phyloP scores from a whole-genome alignment of 2,329 filamentous ascomycete genomes.

The Orbilia javanica region DNA sequence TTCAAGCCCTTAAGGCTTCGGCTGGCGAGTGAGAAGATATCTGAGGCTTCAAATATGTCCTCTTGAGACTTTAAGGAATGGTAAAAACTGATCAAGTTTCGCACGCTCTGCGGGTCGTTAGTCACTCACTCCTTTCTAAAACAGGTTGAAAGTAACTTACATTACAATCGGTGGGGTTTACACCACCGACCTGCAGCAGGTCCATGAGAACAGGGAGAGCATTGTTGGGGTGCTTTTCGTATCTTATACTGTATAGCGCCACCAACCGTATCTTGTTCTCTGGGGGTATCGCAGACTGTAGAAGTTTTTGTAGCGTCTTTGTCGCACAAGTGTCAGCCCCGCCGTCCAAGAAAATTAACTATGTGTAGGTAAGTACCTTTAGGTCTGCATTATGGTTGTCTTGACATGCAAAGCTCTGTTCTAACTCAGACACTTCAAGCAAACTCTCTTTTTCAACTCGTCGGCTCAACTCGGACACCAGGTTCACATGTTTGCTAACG shows the following conservation, averaged over 20 bases:
- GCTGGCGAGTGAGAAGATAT: conserved; percentile 89
- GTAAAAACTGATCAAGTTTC: conserved; percentile 86
- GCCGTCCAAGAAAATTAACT: not conserved
- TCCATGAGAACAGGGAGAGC: conserved; percentile 87
- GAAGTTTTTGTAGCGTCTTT: conserved; percentile 84
- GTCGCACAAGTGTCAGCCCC: not conserved
- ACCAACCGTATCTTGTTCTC: conserved; percentile 91
- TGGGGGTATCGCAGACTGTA: conserved; percentile 81
- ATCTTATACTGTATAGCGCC: conserved; percentile 93
- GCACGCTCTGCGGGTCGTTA: conserved; percentile 68
- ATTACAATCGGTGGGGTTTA: conserved; percentile 79
- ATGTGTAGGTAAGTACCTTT: conserved; percentile 73
- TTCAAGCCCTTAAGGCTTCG: conserved; percentile 94
- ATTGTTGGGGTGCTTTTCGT: conserved; percentile 87
- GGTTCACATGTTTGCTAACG: conserved; percentile 96
- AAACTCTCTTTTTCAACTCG: conserved; percentile 86
- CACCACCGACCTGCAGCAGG: conserved; percentile 85
- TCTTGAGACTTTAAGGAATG: conserved; percentile 79
- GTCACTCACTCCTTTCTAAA: not conserved
- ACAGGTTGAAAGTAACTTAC: conserved; percentile 22
- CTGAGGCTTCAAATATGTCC: conserved; percentile 90
- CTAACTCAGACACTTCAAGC: conserved; percentile 95
- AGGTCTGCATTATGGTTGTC: conserved; percentile 92
- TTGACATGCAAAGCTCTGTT: conserved; percentile 96
- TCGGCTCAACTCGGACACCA: conserved; percentile 92